Conservation (phyloP, 2,329 filamentous ascomycete species). For the Alternaria arborescens region DNA sequence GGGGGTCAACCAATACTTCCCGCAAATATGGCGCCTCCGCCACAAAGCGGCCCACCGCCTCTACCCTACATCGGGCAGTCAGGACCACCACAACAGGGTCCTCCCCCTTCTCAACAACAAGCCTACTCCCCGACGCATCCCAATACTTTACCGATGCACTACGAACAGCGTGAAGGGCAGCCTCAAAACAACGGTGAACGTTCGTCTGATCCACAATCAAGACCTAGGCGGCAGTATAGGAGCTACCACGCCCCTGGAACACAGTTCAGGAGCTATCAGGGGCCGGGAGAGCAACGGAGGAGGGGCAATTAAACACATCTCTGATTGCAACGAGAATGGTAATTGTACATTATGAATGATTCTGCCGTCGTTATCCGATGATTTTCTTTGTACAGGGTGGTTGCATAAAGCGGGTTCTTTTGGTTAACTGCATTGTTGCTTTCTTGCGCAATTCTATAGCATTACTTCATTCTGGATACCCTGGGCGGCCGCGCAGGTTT, state of each 20-base stretch:
- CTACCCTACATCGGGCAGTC: slow-evolving; percentile 5
- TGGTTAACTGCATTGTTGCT: background rate
- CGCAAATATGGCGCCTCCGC: slow-evolving; percentile 47
- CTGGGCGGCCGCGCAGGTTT: background rate
- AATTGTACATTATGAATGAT: background rate
- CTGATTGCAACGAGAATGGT: background rate
- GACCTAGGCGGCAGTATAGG: slow-evolving; percentile 42
- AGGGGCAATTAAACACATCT: slow-evolving; percentile 28
- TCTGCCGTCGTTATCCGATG: background rate
- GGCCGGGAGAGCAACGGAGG: slow-evolving; percentile 36
- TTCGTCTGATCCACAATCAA: slow-evolving; percentile 32
- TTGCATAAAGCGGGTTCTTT: background rate
- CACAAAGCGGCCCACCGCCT: slow-evolving; percentile 15
- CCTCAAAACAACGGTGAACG: slow-evolving; percentile 14
- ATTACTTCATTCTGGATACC: background rate
- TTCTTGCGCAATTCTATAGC: background rate
- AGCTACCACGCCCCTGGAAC: slow-evolving; percentile 47
- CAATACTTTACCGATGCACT: slow-evolving; percentile 27
- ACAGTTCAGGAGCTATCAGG: slow-evolving; percentile 46
- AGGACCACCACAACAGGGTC: background rate
- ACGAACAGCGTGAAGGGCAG: slow-evolving; percentile 33
- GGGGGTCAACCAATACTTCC: slow-evolving; percentile 53
- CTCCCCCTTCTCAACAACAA: slow-evolving; percentile 12
- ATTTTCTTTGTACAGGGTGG: background rate
- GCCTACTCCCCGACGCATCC: slow-evolving; percentile 33